Base-by-base conservation (phyloP, 2,329 filamentous ascomycete genomes). In the Ophiosphaerella narmari region DNA sequence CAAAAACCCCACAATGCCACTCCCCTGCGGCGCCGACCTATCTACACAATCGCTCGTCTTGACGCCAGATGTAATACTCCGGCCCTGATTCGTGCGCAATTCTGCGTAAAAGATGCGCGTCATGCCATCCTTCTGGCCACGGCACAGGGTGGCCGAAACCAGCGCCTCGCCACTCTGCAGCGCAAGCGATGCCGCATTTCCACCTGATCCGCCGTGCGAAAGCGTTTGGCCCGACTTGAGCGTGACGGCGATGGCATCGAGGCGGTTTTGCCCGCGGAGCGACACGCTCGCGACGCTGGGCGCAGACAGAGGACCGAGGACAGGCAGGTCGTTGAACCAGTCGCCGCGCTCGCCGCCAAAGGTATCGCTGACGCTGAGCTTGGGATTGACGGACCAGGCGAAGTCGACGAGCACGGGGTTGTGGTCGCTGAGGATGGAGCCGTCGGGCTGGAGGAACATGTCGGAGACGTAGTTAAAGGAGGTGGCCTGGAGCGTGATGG, bases 341-440 rank as follows among this genome's bases (percentile, higher is more conserved):
- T 55, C 66, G 31, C 81, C 81, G 58, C 77, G 72, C 4, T 77
- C 73, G 1, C 80, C 80, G 34, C 82, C 81, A 57, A 70, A 77
- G 61, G 75, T 76, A 9, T 62, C 54, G 79, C 58, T 75, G 9
- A 62, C 39, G 1, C 43, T 41, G 29, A 56, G 46, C 8, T 52
- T 38, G 8, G 43, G 43, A 26, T 48, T 49, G 13, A 55, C 39
- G 2, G 43, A 51, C 67, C 67, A 71, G 2, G 50, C 72, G 63
- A 85, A 79, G 60, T 80, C 74, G n/a, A 82, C 79, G n/a, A 77
- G 72, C 47, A 88, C 74, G 1, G 85, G 84, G 68, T 88, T 86
- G 64, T 88, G 85, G 65, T 88, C 86, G 1, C 81, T 82, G 23
- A 88, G 74, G 14, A 86, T 75, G 52, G 66, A 78, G 24, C 82